Evolutionary conservation across 139 green algal species (phyloP).

Genomic region (Microglena sp.): DNA sequence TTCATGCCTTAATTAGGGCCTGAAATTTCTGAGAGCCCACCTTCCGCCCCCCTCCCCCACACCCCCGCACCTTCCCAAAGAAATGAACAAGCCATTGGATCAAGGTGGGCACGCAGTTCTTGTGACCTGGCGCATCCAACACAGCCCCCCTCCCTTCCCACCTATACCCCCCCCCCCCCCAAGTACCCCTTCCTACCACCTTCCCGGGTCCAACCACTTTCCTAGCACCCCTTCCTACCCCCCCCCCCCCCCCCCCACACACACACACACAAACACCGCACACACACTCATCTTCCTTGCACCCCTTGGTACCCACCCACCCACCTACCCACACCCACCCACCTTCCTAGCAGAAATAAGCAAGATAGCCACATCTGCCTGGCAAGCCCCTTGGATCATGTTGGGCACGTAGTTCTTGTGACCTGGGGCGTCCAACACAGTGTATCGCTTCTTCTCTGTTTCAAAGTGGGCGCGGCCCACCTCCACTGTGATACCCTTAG

Average conservation of each 20-base stretch:
- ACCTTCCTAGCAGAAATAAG: slow-evolving; percentile 85
- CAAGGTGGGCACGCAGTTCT: slow-evolving; percentile 98
- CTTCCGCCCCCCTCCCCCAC: background rate
- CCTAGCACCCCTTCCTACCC: too few species aligned
- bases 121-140: slow-evolving; percentile 94
- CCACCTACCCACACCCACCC: background rate
- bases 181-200: too few species aligned
- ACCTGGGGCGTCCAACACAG: slow-evolving; percentile 91
- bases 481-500: slow-evolving; percentile 98
- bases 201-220: too few species aligned
- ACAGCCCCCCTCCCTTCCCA: too few species aligned
- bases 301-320: too few species aligned
- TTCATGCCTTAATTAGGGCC: too few species aligned
- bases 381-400: slow-evolving; percentile 78
- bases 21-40: too few species aligned
- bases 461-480: slow-evolving; percentile 80
- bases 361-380: slow-evolving; percentile 83
- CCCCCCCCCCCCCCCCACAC: too few species aligned
- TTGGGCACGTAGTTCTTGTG: slow-evolving; percentile 99
- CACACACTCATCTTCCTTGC: too few species aligned
- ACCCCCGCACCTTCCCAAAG: slow-evolving; percentile 60
- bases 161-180: too few species aligned
- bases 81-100: slow-evolving; percentile 82
- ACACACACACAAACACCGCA: background rate
- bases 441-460: slow-evolving; percentile 82